phyloP scores from a whole-genome alignment of 805 yeast genomes.

The Cyberlindnera mississippiensis region DNA sequence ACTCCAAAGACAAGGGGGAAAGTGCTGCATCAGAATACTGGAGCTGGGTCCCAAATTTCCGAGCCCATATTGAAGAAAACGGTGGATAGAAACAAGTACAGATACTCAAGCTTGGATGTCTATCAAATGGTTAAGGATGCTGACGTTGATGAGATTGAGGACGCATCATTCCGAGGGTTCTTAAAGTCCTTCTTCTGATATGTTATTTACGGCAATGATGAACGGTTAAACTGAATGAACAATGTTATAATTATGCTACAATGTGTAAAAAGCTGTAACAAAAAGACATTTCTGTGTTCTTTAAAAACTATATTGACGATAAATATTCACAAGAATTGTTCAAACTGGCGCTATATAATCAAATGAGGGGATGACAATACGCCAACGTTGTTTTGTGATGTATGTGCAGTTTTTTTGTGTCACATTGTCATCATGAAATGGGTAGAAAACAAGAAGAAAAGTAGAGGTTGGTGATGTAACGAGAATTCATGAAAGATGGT shows the following conservation, averaged over 20 bases:
- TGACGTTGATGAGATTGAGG: slow-evolving; percentile 5
- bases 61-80: slow-evolving; percentile 15
- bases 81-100: slow-evolving; percentile 6
- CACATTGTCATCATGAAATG: neutral
- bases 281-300: neutral
- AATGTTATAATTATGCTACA: too few species aligned
- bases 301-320: slow-evolving; percentile 2
- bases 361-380: neutral
- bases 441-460: neutral
- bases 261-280: too few species aligned
- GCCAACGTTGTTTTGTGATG: neutral
- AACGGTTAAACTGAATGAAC: too few species aligned
- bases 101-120: slow-evolving; percentile 25
- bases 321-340: slow-evolving; percentile 10
- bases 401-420: neutral
- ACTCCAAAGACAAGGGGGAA: slow-evolving; percentile 6
- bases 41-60: slow-evolving; percentile 9
- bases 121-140: slow-evolving; percentile 21
- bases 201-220: neutral
- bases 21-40: neutral
- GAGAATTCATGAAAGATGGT: neutral
- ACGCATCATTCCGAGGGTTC: slow-evolving; percentile 20
- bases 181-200: slow-evolving; percentile 21
- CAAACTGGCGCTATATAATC: neutral
- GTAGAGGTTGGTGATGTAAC: neutral